These are phyloP conservation scores for Sphaerulina populicola DNA, from an alignment of 2,329 filamentous ascomycete species.

Conservation along the genomic window DNA sequence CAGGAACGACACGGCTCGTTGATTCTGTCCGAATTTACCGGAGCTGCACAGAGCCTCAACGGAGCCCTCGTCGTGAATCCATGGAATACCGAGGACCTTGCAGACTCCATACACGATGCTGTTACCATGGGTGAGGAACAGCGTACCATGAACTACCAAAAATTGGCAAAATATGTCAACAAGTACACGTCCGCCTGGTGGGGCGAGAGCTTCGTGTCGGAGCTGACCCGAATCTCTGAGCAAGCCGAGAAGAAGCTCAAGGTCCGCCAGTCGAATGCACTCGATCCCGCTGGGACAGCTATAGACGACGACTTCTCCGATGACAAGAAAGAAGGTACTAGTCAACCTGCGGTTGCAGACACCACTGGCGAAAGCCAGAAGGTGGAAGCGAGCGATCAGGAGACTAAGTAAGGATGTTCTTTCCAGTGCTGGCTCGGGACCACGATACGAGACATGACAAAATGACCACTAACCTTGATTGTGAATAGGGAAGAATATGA, in stretches of 20 bases:
- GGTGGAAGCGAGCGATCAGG: constrained; percentile 12
- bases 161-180: constrained; percentile 88
- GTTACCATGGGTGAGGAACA: constrained; percentile 92
- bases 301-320: constrained; percentile 1
- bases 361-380: constrained; percentile 16
- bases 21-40: constrained; percentile 94
- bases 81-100: constrained; percentile 95
- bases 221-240: constrained; percentile 57
- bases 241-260: constrained; percentile 45
- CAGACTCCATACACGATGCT: constrained; percentile 88
- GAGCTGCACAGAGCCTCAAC: constrained; percentile 87
- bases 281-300: constrained; percentile 12
- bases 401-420: constrained; percentile 19
- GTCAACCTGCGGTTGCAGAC: constrained; percentile 12
- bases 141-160: constrained; percentile 76
- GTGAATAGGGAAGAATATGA: constrained; percentile 17
- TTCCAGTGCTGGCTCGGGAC: constrained; percentile 3
- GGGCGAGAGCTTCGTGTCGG: constrained; percentile 85
- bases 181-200: constrained; percentile 97
- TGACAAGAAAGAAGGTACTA: constrained; percentile 12
- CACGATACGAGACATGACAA: neutral
- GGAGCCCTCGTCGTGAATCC: constrained; percentile 93
- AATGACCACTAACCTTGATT: constrained; percentile 17
- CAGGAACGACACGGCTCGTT: constrained; percentile 83
- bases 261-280: constrained; percentile 26